Conservation (phyloP, 2,329 filamentous ascomycete genomes). For the Fusarium palustre region DNA sequence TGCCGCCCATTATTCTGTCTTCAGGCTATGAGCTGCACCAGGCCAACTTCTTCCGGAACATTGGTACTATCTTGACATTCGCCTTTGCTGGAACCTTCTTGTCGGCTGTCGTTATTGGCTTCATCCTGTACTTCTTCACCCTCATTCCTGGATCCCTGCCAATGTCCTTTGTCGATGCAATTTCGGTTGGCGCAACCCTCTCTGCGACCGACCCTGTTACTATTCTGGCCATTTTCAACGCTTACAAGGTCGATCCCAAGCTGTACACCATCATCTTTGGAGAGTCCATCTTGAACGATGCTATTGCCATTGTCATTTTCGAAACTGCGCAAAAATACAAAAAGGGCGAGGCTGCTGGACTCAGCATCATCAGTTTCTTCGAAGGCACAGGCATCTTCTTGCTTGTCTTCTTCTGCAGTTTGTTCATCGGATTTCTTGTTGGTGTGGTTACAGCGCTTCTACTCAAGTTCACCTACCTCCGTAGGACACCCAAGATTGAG, state of each 20-base stretch:
- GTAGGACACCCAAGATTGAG: conserved; percentile 94
- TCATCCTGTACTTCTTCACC: conserved; percentile 90
- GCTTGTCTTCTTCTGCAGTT: conserved; percentile 93
- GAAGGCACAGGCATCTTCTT: conserved; percentile 95
- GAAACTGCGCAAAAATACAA: conserved; percentile 96
- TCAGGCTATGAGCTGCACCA: conserved; percentile 98
- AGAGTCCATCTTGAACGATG: conserved; percentile 97
- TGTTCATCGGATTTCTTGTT: conserved; percentile 88
- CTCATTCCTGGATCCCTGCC: conserved; percentile 84
- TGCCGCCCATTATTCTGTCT: conserved; percentile 97
- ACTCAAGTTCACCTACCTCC: conserved; percentile 93
- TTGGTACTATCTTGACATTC: conserved; percentile 96
- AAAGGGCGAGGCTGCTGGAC: conserved; percentile 75
- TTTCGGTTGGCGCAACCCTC: conserved; percentile 94
- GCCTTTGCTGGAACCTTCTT: conserved; percentile 98
- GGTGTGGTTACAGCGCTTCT: conserved; percentile 88
- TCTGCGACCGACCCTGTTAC: conserved; percentile 98
- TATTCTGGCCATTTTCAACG: conserved; percentile 98
- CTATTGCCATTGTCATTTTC: conserved; percentile 97
- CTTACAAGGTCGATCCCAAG: conserved; percentile 99
- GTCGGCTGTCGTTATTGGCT: conserved; percentile 91
- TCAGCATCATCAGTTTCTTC: conserved; percentile 85
- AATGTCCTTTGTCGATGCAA: conserved; percentile 93
- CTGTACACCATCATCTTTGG: conserved; percentile 99
- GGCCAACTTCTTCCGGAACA: conserved; percentile 98